Conservation (phyloP, 768 basidiomycete genomes). For the Peribolospora kevripleyi region DNA sequence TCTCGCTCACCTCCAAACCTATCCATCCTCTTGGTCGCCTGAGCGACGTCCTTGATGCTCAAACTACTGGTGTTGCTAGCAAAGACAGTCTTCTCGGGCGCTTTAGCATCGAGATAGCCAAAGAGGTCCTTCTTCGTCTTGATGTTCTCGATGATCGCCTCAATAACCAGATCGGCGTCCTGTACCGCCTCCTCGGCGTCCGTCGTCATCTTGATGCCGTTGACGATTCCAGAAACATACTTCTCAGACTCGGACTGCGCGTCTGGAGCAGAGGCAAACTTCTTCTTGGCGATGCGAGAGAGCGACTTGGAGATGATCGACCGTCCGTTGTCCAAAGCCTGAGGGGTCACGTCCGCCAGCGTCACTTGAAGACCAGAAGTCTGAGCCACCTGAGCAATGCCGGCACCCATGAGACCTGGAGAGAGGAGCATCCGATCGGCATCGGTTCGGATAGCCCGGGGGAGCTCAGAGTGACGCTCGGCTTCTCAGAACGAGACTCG, state of each 20-base stretch:
- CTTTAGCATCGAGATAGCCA: conserved; percentile 18
- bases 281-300: conserved; percentile 20
- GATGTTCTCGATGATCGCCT: conserved; percentile 26
- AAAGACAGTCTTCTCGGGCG: conserved; percentile 19
- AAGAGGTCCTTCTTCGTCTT: conserved; percentile 24
- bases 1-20: conserved; percentile 19
- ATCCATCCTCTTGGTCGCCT: conserved; percentile 15
- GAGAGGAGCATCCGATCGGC: no score
- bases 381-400: no score
- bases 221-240: conserved; percentile 16
- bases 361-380: conserved; percentile 14
- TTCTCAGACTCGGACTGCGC: conserved; percentile 10
- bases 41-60: conserved; percentile 21
- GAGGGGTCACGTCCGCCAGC: conserved; percentile 20
- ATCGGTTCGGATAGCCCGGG: no score
- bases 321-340: conserved; percentile 20
- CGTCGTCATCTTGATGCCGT: conserved; percentile 20
- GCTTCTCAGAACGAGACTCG: no score
- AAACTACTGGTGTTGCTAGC: conserved; percentile 24
- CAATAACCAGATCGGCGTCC: conserved; percentile 22
- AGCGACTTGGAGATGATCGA: conserved; percentile 23
- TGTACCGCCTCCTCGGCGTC: conserved; percentile 19
- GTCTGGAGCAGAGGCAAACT: conserved; percentile 10
- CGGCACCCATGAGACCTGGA: no score
- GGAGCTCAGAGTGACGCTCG: no score